Evolutionary conservation across 306 rosid species (phyloP), one percentile per base, ranked within the genome.

Genomic region (Prunus salicina): DNA sequence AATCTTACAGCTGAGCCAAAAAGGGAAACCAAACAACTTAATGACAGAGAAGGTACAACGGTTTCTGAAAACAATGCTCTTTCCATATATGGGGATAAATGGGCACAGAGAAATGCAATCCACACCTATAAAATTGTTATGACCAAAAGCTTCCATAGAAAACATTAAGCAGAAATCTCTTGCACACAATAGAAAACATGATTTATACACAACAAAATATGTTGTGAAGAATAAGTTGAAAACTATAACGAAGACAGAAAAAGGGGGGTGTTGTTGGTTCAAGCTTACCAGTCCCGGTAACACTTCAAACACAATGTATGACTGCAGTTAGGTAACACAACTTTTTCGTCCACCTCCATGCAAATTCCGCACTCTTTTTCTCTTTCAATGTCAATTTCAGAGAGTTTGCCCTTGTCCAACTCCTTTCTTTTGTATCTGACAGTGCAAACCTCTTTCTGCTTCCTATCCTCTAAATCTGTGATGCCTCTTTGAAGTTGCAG

Each of bases 341-440:
- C 89, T 87, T 90, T 94, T 50, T 78, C 67, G 75, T 85, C 90
- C 83, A 89, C 73, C 81, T 92, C 98, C 96, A 92, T 78, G 86
- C 98, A 95, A 86, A 95, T 92, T 16, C 96, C 95, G 76, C 98
- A 95, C 82, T 95, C 98, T 56, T 89, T 88, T 72, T 92, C 98
- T 83, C 97, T 89, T 80, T 90, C 96, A 14, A 84, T 77, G 83
- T 95, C 98, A 69, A 88, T 50, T 80, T 84, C 91, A 19, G 95
- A 82, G 38, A 82, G 76, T 43, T 85, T 79, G 72, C 84, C 88
- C 60, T 63, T 81, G 57, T 68, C 87, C 53, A 64, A 19, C 60
- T 84, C 88, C 67, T 72, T 89, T 75, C 83, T 88, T 86, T 76
- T 89, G 83, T 84, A 92, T 65, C 86, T 88, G 63, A 12, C 46